Conservation (phyloP, 2,329 filamentous ascomycete species). For the Ceratocystis albifundus region DNA sequence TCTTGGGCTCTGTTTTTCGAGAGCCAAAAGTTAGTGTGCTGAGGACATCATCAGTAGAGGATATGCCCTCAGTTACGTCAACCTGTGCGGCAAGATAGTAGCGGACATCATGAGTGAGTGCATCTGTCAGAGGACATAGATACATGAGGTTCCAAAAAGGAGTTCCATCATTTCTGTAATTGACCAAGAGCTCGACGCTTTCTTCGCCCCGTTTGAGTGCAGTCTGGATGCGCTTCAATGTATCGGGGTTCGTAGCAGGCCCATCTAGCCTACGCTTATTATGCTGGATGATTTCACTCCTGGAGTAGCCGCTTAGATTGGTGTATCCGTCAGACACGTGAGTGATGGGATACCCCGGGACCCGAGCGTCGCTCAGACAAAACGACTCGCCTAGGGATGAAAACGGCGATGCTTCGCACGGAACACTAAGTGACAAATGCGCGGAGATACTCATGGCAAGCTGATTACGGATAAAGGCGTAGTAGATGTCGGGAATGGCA, state of each 20-base stretch:
- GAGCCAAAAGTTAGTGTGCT: slow-evolving; percentile 35
- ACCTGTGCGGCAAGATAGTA: slow-evolving; percentile 48
- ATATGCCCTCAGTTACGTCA: slow-evolving; percentile 44
- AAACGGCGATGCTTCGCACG: slow-evolving; percentile 32
- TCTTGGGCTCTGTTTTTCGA: neutral
- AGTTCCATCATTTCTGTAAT: slow-evolving; percentile 40
- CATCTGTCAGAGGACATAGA: slow-evolving; percentile 40
- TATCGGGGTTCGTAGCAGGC: slow-evolving; percentile 34
- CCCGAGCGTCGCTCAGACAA: slow-evolving; percentile 42
- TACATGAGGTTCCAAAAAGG: slow-evolving; percentile 49
- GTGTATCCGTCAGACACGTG: slow-evolving; percentile 43
- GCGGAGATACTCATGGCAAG: slow-evolving; percentile 37
- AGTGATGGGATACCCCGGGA: slow-evolving; percentile 40
- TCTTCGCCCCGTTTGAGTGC: slow-evolving; percentile 36
- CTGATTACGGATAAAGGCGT: slow-evolving; percentile 43
- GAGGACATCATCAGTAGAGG: slow-evolving; percentile 40
- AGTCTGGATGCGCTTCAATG: slow-evolving; percentile 34
- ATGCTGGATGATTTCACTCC: slow-evolving; percentile 37
- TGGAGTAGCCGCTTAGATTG: slow-evolving; percentile 39
- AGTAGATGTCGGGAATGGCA: slow-evolving; percentile 38
- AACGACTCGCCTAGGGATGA: slow-evolving; percentile 49
- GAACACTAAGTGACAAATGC: slow-evolving; percentile 33
- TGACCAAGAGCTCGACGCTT: slow-evolving; percentile 40
- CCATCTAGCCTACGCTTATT: slow-evolving; percentile 43
- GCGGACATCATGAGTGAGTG: slow-evolving; percentile 34